Conservation (phyloP, 2,329 filamentous ascomycete genomes). For the Corinectria fuckeliana region DNA sequence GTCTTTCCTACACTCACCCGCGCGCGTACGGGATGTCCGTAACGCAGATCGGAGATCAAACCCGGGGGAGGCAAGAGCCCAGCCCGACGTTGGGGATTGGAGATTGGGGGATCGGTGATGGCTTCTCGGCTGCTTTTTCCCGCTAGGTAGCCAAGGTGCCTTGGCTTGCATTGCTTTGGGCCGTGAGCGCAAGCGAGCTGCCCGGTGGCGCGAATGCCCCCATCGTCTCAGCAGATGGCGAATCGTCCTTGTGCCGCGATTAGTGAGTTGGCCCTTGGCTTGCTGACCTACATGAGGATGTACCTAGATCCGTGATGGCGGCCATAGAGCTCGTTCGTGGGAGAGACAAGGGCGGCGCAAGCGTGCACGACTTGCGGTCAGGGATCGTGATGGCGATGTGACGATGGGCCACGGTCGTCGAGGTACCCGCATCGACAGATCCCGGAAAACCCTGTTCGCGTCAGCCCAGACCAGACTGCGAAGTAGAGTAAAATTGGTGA, state of each 20-base stretch:
- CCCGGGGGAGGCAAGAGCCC: not conserved
- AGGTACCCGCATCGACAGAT: constrained; percentile 8
- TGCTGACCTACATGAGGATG: not conserved
- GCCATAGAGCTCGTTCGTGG: not conserved
- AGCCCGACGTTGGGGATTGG: not conserved
- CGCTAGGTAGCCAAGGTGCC: not conserved
- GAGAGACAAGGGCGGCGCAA: not conserved
- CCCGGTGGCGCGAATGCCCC: not conserved
- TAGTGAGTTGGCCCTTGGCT: not conserved
- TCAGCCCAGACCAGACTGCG: not conserved
- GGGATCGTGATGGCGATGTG: not conserved
- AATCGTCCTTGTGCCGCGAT: not conserved
- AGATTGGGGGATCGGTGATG: not conserved
- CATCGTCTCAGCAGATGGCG: not conserved
- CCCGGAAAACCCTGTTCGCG: not conserved
- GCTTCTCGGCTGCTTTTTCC: no score
- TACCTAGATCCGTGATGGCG: constrained; percentile 1
- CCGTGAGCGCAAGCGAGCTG: not conserved
- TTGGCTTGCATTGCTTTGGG: no score
- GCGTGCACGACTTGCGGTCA: not conserved
- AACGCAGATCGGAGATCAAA: not conserved
- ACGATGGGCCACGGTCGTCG: constrained; percentile 4
- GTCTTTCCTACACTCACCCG: not conserved
- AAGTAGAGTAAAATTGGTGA: not conserved
- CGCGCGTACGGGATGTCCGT: no score